Percentiles rank a stretch among this genome's conserved stretches.
These are phyloP conservation scores for Rhizopus delemar DNA, from an alignment of 371 early-diverging fungal species.

Conservation along the genomic window DNA sequence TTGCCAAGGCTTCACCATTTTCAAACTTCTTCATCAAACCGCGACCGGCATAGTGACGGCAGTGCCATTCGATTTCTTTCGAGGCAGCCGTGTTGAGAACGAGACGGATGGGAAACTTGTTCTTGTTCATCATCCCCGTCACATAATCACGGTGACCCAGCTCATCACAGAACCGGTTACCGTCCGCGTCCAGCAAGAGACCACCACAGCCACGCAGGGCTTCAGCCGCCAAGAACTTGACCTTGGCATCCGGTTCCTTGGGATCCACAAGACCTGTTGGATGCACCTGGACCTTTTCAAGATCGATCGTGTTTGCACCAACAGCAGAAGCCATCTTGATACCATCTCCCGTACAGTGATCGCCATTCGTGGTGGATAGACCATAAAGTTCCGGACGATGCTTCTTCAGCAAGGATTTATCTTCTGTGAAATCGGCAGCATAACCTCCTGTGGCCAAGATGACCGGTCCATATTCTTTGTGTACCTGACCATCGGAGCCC, in stretches of 20 bases:
- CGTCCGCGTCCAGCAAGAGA: slow-evolving; percentile 78
- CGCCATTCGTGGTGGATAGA: slow-evolving; percentile 87
- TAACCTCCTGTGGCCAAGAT: slow-evolving; percentile 95
- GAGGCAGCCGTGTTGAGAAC: slow-evolving; percentile 83
- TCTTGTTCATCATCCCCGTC: slow-evolving; percentile 80
- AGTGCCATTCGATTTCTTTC: slow-evolving; percentile 93
- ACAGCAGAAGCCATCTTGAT: slow-evolving; percentile 83
- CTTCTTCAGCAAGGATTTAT: slow-evolving; percentile 63
- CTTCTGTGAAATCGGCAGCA: slow-evolving; percentile 72
- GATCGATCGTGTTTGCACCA: slow-evolving; percentile 87
- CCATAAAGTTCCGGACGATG: slow-evolving; percentile 72
- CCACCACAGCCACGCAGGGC: slow-evolving; percentile 97
- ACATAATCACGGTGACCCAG: slow-evolving; percentile 87
- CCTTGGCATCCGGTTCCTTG: slow-evolving; percentile 83
- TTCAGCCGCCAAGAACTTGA: slow-evolving; percentile 93
- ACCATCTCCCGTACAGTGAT: slow-evolving; percentile 95
- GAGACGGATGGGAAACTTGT: slow-evolving; percentile 85
- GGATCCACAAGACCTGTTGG: slow-evolving; percentile 95
- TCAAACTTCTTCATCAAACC: slow-evolving; percentile 84
- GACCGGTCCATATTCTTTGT: slow-evolving; percentile 75
- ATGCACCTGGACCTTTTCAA: slow-evolving; percentile 97
- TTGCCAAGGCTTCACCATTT: slow-evolving; percentile 74
- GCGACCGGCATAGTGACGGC: slow-evolving; percentile 91
- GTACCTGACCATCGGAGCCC: slow-evolving; percentile 53
- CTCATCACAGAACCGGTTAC: slow-evolving; percentile 94